Conservation (phyloP, 345 rosid genomes). For the Mercurialis annua region DNA sequence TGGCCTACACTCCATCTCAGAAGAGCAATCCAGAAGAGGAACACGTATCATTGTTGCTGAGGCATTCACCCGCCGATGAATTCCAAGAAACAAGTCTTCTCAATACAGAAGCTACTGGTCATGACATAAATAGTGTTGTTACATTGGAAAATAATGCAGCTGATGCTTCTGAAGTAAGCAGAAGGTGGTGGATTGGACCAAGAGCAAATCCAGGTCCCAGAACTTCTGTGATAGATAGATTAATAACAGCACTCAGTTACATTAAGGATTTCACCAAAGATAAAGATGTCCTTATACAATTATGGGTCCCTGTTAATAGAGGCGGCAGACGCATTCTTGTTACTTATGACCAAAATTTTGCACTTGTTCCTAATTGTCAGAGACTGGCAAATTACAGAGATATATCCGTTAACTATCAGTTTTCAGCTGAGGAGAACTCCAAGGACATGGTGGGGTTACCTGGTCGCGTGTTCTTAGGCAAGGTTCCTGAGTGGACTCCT, state of each 20-base stretch:
- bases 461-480: constrained; percentile 74
- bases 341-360: constrained; percentile 64
- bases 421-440: constrained; percentile 68
- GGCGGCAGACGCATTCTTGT: constrained; percentile 62
- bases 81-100: constrained; percentile 26
- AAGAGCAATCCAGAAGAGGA: constrained; percentile 36
- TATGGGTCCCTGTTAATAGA: constrained; percentile 82
- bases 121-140: constrained; percentile 15
- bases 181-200: constrained; percentile 82
- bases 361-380: constrained; percentile 51
- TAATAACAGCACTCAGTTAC: constrained; percentile 58
- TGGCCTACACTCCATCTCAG: constrained; percentile 24
- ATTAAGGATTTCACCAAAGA: constrained; percentile 54
- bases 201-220: constrained; percentile 31
- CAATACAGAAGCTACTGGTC: constrained; percentile 21
- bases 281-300: constrained; percentile 70
- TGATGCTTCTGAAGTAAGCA: constrained; percentile 38
- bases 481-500: constrained; percentile 96
- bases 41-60: constrained; percentile 23
- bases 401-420: constrained; percentile 68
- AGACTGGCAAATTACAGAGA: constrained; percentile 71
- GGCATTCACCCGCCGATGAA: constrained; percentile 28
- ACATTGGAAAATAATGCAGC: constrained; percentile 11
- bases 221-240: constrained; percentile 60
- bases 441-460: constrained; percentile 69